Evolutionary conservation across 1,284 basidiomycete genomes (phyloP).

Genomic region (Coriolopsis trogii): DNA sequence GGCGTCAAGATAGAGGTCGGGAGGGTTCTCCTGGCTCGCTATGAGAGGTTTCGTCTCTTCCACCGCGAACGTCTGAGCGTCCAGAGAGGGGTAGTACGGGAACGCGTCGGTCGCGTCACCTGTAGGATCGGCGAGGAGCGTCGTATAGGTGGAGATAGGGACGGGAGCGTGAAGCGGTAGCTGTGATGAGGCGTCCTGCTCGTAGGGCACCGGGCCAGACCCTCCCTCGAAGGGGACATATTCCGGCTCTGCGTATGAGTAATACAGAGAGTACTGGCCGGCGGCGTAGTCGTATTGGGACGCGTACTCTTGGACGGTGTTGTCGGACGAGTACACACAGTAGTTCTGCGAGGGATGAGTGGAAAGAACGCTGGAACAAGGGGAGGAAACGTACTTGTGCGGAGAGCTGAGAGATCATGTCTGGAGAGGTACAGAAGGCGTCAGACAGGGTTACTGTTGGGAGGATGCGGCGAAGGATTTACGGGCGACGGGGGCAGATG

Average conservation of each 20-base stretch:
- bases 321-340: slow-evolving; percentile 9
- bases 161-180: slow-evolving; percentile 32
- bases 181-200: not conserved
- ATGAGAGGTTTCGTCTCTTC: slow-evolving; percentile 5
- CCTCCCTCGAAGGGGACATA: slow-evolving; percentile 9
- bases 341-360: not conserved
- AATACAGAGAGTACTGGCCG: slow-evolving; percentile 1
- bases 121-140: slow-evolving; percentile 23
- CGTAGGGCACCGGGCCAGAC: not conserved
- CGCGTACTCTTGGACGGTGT: not conserved
- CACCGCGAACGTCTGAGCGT: not conserved
- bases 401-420: not conserved
- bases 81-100: not conserved
- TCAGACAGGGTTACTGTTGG: not conserved
- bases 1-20: slow-evolving; percentile 31
- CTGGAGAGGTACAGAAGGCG: not conserved
- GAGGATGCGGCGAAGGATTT: not conserved
- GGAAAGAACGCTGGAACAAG: not conserved
- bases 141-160: slow-evolving; percentile 30
- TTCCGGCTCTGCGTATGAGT: slow-evolving; percentile 15
- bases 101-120: not conserved
- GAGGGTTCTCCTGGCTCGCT: slow-evolving; percentile 22
- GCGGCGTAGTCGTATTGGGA: slow-evolving; percentile 2
- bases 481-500: not conserved
- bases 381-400: not conserved